These are phyloP conservation scores for Ligustrum vulgare DNA, from an alignment of 257 asterid species.

Conservation along the genomic window DNA sequence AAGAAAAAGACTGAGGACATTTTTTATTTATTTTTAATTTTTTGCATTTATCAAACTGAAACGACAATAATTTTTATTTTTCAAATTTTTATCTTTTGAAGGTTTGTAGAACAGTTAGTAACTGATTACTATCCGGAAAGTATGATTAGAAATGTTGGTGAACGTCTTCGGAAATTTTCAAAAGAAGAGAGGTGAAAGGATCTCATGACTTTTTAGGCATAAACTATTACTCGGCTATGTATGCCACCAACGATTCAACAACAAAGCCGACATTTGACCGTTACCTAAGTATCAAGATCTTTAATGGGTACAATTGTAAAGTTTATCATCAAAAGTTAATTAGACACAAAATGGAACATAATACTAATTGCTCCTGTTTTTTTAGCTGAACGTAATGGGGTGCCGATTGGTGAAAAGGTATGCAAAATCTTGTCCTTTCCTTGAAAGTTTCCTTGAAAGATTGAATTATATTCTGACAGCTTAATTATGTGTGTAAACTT, in stretches of 20 bases:
- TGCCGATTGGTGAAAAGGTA: not conserved
- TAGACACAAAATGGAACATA: too few species aligned
- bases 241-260: not conserved
- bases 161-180: not conserved
- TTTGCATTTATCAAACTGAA: too few species aligned
- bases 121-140: slow-evolving; percentile 27
- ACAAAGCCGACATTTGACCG: not conserved
- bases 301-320: not conserved
- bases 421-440: not conserved
- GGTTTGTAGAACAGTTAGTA: slow-evolving; percentile 38
- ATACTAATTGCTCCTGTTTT: too few species aligned
- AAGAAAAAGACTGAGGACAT: not conserved
- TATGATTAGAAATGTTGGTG: slow-evolving; percentile 2
- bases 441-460: too few species aligned
- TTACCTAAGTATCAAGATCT: not conserved
- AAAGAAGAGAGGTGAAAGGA: slow-evolving; percentile 22
- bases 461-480: too few species aligned
- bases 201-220: slow-evolving; percentile 38
- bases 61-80: too few species aligned
- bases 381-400: not conserved
- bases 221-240: slow-evolving; percentile 31
- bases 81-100: not conserved
- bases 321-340: too few species aligned
- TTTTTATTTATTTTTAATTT: not conserved
- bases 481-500: too few species aligned